Base-by-base conservation (phyloP, 139 green algal species). In the Trebouxia sp. region DNA sequence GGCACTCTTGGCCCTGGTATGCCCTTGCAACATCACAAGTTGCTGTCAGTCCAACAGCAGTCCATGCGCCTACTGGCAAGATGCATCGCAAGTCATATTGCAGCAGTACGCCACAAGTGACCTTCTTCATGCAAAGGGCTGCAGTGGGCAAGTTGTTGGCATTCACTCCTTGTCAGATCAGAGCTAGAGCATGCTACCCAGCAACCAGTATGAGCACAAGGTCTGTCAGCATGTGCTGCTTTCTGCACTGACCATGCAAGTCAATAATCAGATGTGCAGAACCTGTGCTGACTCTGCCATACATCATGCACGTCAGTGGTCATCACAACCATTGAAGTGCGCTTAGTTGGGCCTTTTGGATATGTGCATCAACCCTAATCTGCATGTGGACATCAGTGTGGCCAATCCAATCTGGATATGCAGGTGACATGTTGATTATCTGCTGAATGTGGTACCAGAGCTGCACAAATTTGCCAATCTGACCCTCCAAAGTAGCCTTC, bases 371-470 rank as follows among this genome's bases (percentile, higher is more conserved):
- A n/a, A n/a, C n/a, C n/a, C n/a, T n/a, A n/a, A n/a, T n/a, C n/a
- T n/a, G n/a, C n/a, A n/a, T n/a, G n/a, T n/a, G n/a, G n/a, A n/a
- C n/a, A n/a, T n/a, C n/a, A n/a, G n/a, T n/a, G n/a, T n/a, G n/a
- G n/a, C n/a, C n/a, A n/a, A n/a, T n/a, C n/a, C n/a, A n/a, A 6
- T 24, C 0, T 76, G 35, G 17, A 24, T 24, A 9, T 78, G 43
- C 88, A 55, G 86, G 88, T 30, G 62, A 62, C 6, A 85, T 91
- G 82, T 82, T 92, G 37, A 62, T 70, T 35, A n/a, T n/a, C n/a
- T n/a, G n/a, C n/a, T 22, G 26, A 56, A 22, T 28, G 50, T 58
- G 50, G 22, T 58, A 22, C 3, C 4, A 28, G 4, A 28, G 3
- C 50, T 22, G 5, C 20, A 58, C 26, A 22, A 58, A 3, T 28